phyloP scores from a whole-genome alignment of 257 asterid genomes.

The Petunia axillaris region DNA sequence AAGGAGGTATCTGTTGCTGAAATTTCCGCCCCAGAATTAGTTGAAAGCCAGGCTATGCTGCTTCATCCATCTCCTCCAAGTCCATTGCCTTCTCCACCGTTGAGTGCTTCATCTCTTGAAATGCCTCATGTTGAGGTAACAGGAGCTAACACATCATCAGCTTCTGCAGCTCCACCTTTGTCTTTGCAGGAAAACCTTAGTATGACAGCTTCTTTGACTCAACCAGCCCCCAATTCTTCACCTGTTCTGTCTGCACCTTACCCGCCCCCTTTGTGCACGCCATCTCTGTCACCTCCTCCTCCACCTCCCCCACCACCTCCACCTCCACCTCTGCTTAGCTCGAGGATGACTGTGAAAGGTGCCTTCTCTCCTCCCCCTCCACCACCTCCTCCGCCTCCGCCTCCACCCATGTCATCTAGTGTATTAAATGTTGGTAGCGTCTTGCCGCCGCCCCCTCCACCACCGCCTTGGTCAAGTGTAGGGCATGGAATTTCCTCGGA shows the following conservation, averaged over 20 bases:
- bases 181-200: conserved; percentile 12
- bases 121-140: background rate
- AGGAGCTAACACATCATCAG: conserved; percentile 16
- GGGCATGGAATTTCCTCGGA: conserved; percentile 27
- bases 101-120: conserved; percentile 26
- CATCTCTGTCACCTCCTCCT: conserved; percentile 33
- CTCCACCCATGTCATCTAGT: conserved; percentile 34
- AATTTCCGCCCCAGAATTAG: conserved; percentile 35
- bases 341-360: conserved; percentile 28
- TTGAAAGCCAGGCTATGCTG: conserved; percentile 44
- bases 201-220: conserved; percentile 24
- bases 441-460: conserved; percentile 55
- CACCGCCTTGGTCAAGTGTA: conserved; percentile 53
- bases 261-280: conserved; percentile 33
- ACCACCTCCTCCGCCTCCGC: conserved; percentile 39
- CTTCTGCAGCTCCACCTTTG: conserved; percentile 27
- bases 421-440: conserved; percentile 39
- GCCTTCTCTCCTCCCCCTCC: conserved; percentile 35
- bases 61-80: conserved; percentile 31
- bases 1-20: conserved; percentile 38
- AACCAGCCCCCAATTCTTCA: background rate
- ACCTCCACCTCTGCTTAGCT: conserved; percentile 37
- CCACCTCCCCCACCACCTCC: conserved; percentile 38
- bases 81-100: conserved; percentile 32
- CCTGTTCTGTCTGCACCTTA: conserved; percentile 28